phyloP scores from a whole-genome alignment of 1,284 basidiomycete species.

The Tilletia caries region DNA sequence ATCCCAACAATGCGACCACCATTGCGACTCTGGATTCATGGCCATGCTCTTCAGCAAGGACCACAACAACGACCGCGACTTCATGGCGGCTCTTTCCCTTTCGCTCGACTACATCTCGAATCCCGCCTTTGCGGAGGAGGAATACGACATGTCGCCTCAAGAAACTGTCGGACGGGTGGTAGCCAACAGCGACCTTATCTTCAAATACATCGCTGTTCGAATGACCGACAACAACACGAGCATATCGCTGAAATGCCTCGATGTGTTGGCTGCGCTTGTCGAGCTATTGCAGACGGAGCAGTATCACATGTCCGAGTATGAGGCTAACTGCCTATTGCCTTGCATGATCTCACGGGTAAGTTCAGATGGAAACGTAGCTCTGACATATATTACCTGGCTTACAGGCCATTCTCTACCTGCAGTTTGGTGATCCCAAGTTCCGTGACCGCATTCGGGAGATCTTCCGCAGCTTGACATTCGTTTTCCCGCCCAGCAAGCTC shows the following conservation, averaged over 20 bases:
- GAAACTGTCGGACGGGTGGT: constrained; percentile 70
- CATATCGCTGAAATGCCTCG: constrained; percentile 80
- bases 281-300: constrained; percentile 68
- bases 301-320: constrained; percentile 80
- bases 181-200: constrained; percentile 83
- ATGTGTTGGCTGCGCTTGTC: constrained; percentile 76
- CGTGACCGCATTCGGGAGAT: constrained; percentile 57
- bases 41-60: constrained; percentile 73
- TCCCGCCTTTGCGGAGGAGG: constrained; percentile 62
- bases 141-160: constrained; percentile 61
- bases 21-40: constrained; percentile 60
- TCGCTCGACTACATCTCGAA: constrained; percentile 72
- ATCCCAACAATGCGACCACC: constrained; percentile 84
- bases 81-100: constrained; percentile 70
- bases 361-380: background rate
- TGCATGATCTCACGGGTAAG: constrained; percentile 84
- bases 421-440: constrained; percentile 60
- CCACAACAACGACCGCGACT: constrained; percentile 91
- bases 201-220: constrained; percentile 91
- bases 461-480: constrained; percentile 52
- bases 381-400: background rate
- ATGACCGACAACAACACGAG: constrained; percentile 91
- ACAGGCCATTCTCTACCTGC: background rate
- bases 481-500: constrained; percentile 80
- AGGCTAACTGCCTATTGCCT: constrained; percentile 83